Conservation (phyloP, 768 basidiomycete genomes). For the Mycena venus region DNA sequence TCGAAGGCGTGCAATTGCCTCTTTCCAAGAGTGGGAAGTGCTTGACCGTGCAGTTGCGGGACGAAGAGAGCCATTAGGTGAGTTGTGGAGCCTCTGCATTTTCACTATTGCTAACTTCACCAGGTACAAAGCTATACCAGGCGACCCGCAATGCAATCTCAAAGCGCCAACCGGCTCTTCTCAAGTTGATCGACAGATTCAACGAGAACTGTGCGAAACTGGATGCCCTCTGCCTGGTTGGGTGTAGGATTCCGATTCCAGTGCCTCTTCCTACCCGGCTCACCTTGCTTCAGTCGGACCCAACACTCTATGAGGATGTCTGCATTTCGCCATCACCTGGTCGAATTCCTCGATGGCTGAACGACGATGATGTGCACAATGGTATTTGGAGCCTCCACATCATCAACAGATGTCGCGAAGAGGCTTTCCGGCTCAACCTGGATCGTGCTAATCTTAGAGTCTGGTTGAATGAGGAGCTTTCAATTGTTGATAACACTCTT, state of each 20-base stretch:
- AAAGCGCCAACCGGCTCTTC: too few species aligned
- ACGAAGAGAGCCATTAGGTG: too few species aligned
- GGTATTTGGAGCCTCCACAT: neutral
- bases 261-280: neutral
- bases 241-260: neutral
- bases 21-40: too few species aligned
- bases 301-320: neutral
- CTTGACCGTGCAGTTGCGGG: too few species aligned
- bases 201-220: too few species aligned
- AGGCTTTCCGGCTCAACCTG: neutral
- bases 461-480: neutral
- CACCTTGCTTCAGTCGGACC: neutral
- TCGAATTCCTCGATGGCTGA: neutral
- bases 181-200: too few species aligned
- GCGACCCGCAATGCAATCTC: too few species aligned
- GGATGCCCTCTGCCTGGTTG: neutral
- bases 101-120: too few species aligned
- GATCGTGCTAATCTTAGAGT: neutral
- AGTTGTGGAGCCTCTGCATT: too few species aligned
- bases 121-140: too few species aligned
- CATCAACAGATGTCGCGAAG: neutral
- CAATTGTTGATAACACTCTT: neutral
- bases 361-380: neutral
- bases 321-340: neutral
- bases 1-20: too few species aligned